Evolutionary conservation across 192 early-diverging fungal genomes (phyloP), one percentile per base, ranked within the genome.

Genomic region (Linnemannia zychae): DNA sequence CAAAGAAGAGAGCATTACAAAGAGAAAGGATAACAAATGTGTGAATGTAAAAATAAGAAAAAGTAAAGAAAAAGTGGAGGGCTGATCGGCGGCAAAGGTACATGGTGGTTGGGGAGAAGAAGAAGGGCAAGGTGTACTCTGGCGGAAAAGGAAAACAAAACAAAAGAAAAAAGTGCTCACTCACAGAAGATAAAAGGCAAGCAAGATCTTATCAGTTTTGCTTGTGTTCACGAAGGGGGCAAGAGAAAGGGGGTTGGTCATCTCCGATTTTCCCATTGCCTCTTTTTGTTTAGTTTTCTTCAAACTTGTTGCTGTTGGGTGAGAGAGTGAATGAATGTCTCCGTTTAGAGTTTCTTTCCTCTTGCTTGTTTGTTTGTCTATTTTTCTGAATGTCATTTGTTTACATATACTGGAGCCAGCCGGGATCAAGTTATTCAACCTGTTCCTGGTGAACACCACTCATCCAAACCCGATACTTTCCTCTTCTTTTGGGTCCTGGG

Each of bases 141-240:
- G 52, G 49, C 57, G 36, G 50, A 46, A 50, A 50, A 48, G n/a
- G 22, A 36, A 50, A n/a, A 33, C n/a, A n/a, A n/a, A n/a, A n/a
- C n/a, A 48, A 34, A 22, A 16, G 22, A 67, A 44, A 68, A 67
- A 52, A 49, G 69, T 38, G 44, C 36, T 46, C 37, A 71, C 37
- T 46, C 57, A 11, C 28, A 13, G 24, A 63, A 63, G 24, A 63
- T 24, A 63, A 31, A 33, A 49, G 24, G 31, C 24, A 63, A 28
- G 24, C 13, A 18, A 33, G 57, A 44, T 63, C 57, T 75, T 75
- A 38, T 75, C 74, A 31, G 49, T 53, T 31, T 20, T 38, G n/a
- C 28, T 47, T 52, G 44, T 72, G 71, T 72, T 15, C 17, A 50
- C 49, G 17, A 12, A 24, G 3, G 52, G 44, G 52, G 9, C 36